Conservation (phyloP, 306 rosid species). For the Inga leiocalycina region DNA sequence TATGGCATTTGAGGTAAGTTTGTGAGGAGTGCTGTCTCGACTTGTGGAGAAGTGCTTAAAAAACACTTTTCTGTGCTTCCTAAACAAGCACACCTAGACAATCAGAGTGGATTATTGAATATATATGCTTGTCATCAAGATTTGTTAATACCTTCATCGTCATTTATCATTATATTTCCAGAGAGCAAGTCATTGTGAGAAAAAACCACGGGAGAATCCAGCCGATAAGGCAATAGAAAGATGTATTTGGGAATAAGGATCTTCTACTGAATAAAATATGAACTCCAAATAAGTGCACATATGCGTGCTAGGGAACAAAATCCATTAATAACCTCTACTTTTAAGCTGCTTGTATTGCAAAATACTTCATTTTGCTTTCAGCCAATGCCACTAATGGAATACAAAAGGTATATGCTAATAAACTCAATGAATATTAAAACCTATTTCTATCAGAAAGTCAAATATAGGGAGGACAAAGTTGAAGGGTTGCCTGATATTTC, state of each 20-base stretch:
- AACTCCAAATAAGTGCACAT: slow-evolving; percentile 1
- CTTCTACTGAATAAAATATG: background rate
- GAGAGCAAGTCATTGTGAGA: slow-evolving; percentile 93
- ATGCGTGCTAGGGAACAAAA: slow-evolving; percentile 10
- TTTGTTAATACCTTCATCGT: slow-evolving; percentile 73
- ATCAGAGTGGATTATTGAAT: background rate
- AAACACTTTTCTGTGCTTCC: no score
- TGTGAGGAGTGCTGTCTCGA: no score
- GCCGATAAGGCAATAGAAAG: slow-evolving; percentile 35
- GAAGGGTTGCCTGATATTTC: background rate
- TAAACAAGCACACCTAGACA: background rate
- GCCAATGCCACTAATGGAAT: background rate
- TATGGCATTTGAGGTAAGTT: no score
- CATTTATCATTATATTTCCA: slow-evolving; percentile 88
- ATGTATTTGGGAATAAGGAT: background rate
- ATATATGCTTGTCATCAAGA: slow-evolving; percentile 9
- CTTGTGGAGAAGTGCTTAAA: no score
- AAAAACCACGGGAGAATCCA: slow-evolving; percentile 81
- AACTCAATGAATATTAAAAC: background rate
- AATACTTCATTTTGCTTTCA: slow-evolving; percentile 5
- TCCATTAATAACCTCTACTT: background rate
- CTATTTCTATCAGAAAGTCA: background rate
- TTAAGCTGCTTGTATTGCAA: background rate
- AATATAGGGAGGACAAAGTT: background rate
- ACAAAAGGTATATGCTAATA: background rate